Evolutionary conservation across 768 basidiomycete species (phyloP), one percentile per base, ranked within the genome.

Genomic region (Hydnomerulius pinastri): DNA sequence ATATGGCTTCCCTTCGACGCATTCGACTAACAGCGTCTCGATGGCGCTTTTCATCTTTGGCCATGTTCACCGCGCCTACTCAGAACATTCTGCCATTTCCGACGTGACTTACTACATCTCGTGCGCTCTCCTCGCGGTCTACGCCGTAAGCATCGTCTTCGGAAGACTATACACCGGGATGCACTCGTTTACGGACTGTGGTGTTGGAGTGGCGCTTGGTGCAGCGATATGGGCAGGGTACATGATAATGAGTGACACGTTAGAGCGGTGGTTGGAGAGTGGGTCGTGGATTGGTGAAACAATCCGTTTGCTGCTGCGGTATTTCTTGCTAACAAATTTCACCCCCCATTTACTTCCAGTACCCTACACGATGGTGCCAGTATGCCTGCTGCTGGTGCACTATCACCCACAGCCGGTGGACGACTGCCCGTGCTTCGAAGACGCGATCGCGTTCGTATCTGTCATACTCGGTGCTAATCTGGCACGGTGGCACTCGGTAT

Each of bases 391-490:
- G 4, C 71, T 88, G 17, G 86, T 95, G n/a, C 87, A 93, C 62
- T 83, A 90, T 53, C 92, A 95, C 62, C 93, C 95, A 0, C 88
- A 95, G 57, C 96, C 96, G 0, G 90, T 96, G 8, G 95, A 98
- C 50, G 92, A 96, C 60, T 98, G 96, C 58, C 96, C 96, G 2
- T 98, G 96, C 69, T 99, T 97, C 68, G 96, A 97, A 64, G 96
- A 98, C 62, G 92, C 95, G 3, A 95, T 98, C 43, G 93, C 96
- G 0, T 87, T 94, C 56, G 71, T 89, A n/a, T 86, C 90, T 21
- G 93, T 93, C 35, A 76, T 90, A 15, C 73, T 88, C 29, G 96
- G 96, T n/a, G 73, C 77, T 17, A 71, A 81, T 20, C 64, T 93
- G 0, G 83, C 82, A 0, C 75, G 80, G 37, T 97, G 94, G 93